Percentiles rank a stretch among this genome's conserved stretches.
Evolutionary conservation across 2,329 filamentous ascomycete species (phyloP).

Genomic region (Xylaria digitata): DNA sequence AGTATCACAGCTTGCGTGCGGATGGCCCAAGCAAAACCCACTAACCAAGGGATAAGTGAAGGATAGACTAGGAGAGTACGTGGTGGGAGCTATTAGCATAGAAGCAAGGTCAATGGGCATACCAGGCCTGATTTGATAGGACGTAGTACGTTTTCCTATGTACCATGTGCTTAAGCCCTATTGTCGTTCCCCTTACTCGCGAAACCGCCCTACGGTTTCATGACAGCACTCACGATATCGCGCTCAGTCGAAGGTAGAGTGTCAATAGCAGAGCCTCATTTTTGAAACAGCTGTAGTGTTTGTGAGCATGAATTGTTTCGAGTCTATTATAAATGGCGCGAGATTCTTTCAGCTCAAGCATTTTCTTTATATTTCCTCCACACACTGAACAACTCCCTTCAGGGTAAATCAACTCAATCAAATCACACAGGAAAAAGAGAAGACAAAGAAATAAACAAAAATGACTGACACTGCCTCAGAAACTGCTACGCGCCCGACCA

Average conservation of each 20-base stretch:
- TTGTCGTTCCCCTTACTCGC: background rate
- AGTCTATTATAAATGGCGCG: background rate
- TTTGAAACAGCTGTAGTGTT: slow-evolving; percentile 17
- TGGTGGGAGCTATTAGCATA: background rate
- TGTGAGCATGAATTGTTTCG: background rate
- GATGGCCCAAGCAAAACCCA: background rate
- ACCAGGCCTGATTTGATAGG: background rate
- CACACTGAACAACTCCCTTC: background rate
- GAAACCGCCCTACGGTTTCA: background rate
- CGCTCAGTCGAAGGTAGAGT: background rate
- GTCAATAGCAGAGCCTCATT: background rate
- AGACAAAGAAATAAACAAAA: background rate
- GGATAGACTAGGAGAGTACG: background rate
- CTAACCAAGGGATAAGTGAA: background rate
- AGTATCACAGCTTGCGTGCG: background rate
- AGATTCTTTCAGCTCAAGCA: slow-evolving; percentile 2
- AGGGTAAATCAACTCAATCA: background rate
- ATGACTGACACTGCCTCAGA: slow-evolving; percentile 1
- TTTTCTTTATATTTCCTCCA: background rate
- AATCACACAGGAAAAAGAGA: background rate
- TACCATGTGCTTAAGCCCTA: background rate
- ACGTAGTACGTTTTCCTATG: background rate
- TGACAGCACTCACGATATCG: background rate
- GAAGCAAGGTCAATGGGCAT: background rate
- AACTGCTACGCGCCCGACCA: background rate